phyloP scores from a whole-genome alignment of 192 early-diverging fungal species.

The Diversispora epigaea region DNA sequence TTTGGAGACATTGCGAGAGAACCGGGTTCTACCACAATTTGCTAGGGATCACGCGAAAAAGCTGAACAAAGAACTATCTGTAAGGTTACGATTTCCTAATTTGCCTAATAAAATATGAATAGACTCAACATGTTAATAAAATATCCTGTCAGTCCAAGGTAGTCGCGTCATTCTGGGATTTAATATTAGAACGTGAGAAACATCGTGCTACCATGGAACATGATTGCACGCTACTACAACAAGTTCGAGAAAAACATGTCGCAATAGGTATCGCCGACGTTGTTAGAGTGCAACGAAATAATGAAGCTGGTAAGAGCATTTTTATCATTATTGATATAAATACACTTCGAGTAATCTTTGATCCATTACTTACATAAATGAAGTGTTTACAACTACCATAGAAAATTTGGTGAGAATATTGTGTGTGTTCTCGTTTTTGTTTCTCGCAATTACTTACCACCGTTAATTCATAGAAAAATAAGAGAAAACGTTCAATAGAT shows the following conservation, averaged over 20 bases:
- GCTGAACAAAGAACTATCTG: conserved; percentile 7
- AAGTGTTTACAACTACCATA: too few relatives aligned
- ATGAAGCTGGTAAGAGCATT: neutral
- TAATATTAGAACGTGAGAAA: conserved; percentile 20
- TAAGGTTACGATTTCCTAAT: conserved; percentile 19
- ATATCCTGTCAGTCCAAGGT: conserved; percentile 18
- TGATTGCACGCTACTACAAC: conserved; percentile 1
- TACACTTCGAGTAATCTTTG: too few relatives aligned
- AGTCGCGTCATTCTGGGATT: conserved; percentile 17
- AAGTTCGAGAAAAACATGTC: conserved; percentile 18
- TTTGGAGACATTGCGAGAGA: neutral
- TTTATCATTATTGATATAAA: too few relatives aligned
- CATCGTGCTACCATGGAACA: neutral
- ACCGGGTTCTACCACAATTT: conserved; percentile 10
- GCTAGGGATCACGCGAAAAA: conserved; percentile 10
- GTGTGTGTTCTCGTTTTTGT: too few relatives aligned
- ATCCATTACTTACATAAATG: too few relatives aligned
- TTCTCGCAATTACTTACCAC: too few relatives aligned
- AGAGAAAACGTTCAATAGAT: too few relatives aligned
- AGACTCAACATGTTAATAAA: conserved; percentile 5
- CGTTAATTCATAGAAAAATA: too few relatives aligned
- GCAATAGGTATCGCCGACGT: conserved; percentile 10
- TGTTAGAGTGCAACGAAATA: conserved; percentile 7
- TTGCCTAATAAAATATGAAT: conserved; percentile 12
- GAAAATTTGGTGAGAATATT: too few relatives aligned